phyloP scores from a whole-genome alignment of 164 flowering plant species.

The Kalanchoe fedtschenkoi region DNA sequence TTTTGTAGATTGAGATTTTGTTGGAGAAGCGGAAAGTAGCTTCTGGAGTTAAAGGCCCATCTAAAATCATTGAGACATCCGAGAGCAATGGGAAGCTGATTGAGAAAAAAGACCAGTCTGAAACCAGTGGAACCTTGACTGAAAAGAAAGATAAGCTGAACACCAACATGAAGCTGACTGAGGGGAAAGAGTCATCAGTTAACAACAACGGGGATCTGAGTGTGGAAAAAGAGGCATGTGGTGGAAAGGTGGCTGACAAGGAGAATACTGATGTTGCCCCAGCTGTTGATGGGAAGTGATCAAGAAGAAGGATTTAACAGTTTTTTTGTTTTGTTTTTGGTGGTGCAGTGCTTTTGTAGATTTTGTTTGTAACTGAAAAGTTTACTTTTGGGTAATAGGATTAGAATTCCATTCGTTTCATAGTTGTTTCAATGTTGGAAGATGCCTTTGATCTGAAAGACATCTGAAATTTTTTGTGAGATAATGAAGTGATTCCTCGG shows the following conservation, averaged over 20 bases:
- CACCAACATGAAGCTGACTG: neutral
- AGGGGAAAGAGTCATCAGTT: neutral
- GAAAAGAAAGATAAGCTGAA: neutral
- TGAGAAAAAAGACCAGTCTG: neutral
- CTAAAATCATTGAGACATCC: neutral
- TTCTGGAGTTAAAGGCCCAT: conserved; percentile 5
- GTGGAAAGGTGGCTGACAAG: neutral
- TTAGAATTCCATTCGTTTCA: neutral
- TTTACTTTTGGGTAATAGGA: neutral
- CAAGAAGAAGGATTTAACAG: neutral
- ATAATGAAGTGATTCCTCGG: too few species aligned
- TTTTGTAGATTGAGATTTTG: conserved; percentile 24
- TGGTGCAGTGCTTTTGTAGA: neutral
- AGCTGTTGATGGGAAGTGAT: neutral
- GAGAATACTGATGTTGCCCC: neutral
- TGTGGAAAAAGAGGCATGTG: neutral
- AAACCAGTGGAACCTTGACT: neutral
- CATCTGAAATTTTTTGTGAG: too few species aligned
- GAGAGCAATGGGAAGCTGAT: neutral
- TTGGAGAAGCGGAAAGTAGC: conserved; percentile 10
- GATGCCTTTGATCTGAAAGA: neutral
- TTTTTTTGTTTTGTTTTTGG: neutral
- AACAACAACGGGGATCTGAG: neutral
- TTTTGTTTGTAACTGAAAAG: neutral
- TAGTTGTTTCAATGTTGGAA: neutral